Evolutionary conservation across 306 rosid genomes (phyloP), one percentile per base, ranked within the genome.

Genomic region (Cicer bijugum): DNA sequence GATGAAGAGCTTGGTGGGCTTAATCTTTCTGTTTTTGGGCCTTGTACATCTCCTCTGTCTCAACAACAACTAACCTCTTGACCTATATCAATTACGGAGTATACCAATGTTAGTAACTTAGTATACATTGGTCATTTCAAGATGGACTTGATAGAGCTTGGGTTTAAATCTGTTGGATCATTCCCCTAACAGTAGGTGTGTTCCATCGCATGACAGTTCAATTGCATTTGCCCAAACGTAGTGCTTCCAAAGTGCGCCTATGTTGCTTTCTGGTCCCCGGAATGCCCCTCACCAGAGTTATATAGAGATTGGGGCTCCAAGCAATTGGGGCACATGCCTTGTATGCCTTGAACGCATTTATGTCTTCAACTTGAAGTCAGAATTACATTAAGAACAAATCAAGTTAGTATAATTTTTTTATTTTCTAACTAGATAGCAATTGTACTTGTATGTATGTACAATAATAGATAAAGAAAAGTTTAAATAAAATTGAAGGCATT

Each of bases 171-270:
- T 93, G 98, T 69, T 89, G 98, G 58, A 91, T 69, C 97, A 91
- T 91, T 83, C 98, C 98, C 83, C 98, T 76, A 47, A 89, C 90
- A 8, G 97, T 89, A 55, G 98, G 97, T 1, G 96, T 91, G 82
- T 90, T 93, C 93, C 92, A 89, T 67, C 93, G 89, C 97, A 91
- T 93, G 64, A 91, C 96, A 80, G 98, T 93, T 77, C 96, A 86
- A 84, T 89, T 93, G 83, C 93, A 89, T 75, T 93, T 93, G 67
- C 91, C 37, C 12, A 93, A 87, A 6, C 86, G 90, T 46, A 93
- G 83, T 14, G 98, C 98, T 87, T 91, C 98, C 81, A 91, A 84
- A 61, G 97, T 89, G 69, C 90, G 93, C 77, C 97, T 82, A 67
- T 93, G 97, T 46, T 85, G 92, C 77, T 82, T 87, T 88, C 98